Conservation (phyloP, 2,329 filamentous ascomycete genomes). For the Clonostachys byssicola region DNA sequence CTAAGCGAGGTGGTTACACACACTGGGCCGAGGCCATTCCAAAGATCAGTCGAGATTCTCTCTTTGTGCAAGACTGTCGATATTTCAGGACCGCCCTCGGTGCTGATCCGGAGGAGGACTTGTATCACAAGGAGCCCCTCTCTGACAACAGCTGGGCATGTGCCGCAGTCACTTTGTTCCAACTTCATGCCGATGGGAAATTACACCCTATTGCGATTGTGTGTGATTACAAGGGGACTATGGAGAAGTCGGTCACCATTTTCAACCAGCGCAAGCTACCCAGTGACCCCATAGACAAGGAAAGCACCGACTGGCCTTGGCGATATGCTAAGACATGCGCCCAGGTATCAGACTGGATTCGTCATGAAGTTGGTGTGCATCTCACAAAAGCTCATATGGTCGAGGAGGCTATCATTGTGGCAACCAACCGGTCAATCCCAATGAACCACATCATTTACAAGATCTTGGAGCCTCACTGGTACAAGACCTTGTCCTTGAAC, state of each 20-base stretch:
- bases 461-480: constrained; percentile 41
- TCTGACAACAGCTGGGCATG: constrained; percentile 25
- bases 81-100: constrained; percentile 33
- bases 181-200: constrained; percentile 34
- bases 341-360: constrained; percentile 41
- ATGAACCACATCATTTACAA: constrained; percentile 35
- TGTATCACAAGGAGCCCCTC: constrained; percentile 17
- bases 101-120: constrained; percentile 13
- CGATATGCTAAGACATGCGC: constrained; percentile 46
- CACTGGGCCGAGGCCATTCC: constrained; percentile 21
- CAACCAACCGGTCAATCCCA: constrained; percentile 33
- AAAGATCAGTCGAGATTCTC: constrained; percentile 16
- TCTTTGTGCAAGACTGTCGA: constrained; percentile 37
- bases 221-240: constrained; percentile 36
- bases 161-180: constrained; percentile 35
- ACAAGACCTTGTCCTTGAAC: constrained; percentile 43
- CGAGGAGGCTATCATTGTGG: constrained; percentile 43
- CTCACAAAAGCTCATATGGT: constrained; percentile 38
- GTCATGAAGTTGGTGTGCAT: constrained; percentile 41
- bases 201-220: constrained; percentile 44
- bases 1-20: constrained; percentile 21
- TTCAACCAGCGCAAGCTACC: constrained; percentile 40
- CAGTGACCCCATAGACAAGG: constrained; percentile 10
- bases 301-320: constrained; percentile 44
- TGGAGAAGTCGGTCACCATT: constrained; percentile 38